phyloP scores from a whole-genome alignment of 2,329 filamentous ascomycete species.

The Albophoma yamanashiensis region DNA sequence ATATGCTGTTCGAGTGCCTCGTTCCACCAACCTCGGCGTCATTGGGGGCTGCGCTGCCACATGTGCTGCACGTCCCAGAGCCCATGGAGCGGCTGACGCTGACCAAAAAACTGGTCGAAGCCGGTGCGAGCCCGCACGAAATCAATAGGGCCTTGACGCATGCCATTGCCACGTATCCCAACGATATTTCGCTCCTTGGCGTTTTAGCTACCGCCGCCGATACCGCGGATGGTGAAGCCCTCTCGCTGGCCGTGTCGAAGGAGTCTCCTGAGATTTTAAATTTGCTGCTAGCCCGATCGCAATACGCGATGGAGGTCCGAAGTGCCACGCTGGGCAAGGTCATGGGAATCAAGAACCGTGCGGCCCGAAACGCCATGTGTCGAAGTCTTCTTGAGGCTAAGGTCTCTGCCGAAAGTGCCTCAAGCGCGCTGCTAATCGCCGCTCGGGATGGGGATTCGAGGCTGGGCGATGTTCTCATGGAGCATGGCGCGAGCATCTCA shows the following conservation, averaged over 20 bases:
- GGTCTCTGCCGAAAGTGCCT: slow-evolving; percentile 32
- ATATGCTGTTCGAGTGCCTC: slow-evolving; percentile 33
- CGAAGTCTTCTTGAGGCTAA: slow-evolving; percentile 33
- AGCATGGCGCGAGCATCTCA: slow-evolving; percentile 39
- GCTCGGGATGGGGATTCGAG: slow-evolving; percentile 41
- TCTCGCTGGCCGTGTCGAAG: slow-evolving; percentile 33
- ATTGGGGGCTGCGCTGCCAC: slow-evolving; percentile 38
- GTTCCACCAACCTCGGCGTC: slow-evolving; percentile 28
- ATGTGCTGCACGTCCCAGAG: slow-evolving; percentile 39
- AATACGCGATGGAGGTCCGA: slow-evolving; percentile 25
- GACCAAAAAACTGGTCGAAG: slow-evolving; percentile 37
- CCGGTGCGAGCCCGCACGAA: slow-evolving; percentile 35
- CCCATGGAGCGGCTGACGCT: slow-evolving; percentile 39
- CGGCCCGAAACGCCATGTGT: slow-evolving; percentile 31
- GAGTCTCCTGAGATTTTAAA: slow-evolving; percentile 34
- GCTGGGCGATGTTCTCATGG: slow-evolving; percentile 38
- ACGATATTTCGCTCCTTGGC: slow-evolving; percentile 37
- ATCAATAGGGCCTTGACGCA: slow-evolving; percentile 41
- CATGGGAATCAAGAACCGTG: slow-evolving; percentile 27
- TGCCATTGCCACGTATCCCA: slow-evolving; percentile 33
- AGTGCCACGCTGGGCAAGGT: slow-evolving; percentile 32
- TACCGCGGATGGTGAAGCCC: slow-evolving; percentile 36
- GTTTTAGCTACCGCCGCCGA: slow-evolving; percentile 36
- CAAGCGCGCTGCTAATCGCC: slow-evolving; percentile 38
- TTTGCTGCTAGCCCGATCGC: slow-evolving; percentile 27